Conservation (phyloP, 371 early-diverging fungal genomes). For the Syncephalastrum racemosum region DNA sequence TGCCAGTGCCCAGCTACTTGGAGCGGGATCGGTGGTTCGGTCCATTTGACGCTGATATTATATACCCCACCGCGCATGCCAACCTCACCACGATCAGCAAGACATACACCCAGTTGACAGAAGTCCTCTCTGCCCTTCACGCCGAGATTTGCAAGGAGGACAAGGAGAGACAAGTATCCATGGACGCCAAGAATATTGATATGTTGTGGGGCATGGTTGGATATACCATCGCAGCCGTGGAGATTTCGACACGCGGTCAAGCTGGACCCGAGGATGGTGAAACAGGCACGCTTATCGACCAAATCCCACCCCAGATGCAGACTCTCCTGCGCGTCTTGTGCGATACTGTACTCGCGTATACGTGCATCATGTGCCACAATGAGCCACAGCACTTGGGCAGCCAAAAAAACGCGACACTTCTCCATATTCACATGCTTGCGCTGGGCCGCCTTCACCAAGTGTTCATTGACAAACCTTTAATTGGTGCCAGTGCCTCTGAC, state of each 20-base stretch:
- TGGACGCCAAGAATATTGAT: slow-evolving; percentile 47
- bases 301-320: slow-evolving; percentile 55
- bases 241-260: slow-evolving; percentile 66
- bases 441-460: slow-evolving; percentile 53
- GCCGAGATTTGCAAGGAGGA: slow-evolving; percentile 43
- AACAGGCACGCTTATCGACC: slow-evolving; percentile 56
- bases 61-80: slow-evolving; percentile 25
- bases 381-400: slow-evolving; percentile 8
- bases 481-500: slow-evolving; percentile 11
- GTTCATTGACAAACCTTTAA: slow-evolving; percentile 27
- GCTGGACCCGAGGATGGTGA: slow-evolving; percentile 8
- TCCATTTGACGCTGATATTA: slow-evolving; percentile 36
- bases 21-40: slow-evolving; percentile 24
- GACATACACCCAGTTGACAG: slow-evolving; percentile 51
- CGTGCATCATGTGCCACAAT: slow-evolving; percentile 46
- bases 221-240: slow-evolving; percentile 69
- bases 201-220: slow-evolving; percentile 65
- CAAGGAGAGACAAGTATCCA: slow-evolving; percentile 32
- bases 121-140: slow-evolving; percentile 51
- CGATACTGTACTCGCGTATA: slow-evolving; percentile 61
- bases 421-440: slow-evolving; percentile 34
- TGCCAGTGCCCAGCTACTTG: too few species aligned
- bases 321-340: slow-evolving; percentile 66
- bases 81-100: slow-evolving; percentile 40
- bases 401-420: slow-evolving; percentile 10